Evolutionary conservation across 2,329 filamentous ascomycete species (phyloP).

Genomic region (Aspergillus novofumigatus): DNA sequence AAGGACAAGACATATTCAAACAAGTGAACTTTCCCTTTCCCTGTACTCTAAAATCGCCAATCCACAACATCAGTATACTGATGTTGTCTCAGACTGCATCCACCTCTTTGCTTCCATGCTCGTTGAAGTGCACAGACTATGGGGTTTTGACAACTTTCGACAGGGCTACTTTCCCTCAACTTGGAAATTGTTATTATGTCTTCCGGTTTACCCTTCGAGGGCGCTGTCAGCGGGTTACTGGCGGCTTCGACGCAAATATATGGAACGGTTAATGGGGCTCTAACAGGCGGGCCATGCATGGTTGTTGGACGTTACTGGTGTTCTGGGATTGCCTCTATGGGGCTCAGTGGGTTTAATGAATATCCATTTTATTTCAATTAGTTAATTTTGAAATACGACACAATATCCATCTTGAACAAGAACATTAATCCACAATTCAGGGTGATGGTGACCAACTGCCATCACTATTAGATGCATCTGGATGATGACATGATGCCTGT

Average conservation of each 20-base stretch:
- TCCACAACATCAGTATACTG: not conserved
- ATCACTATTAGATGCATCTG: not conserved
- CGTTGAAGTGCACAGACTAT: slow-evolving; percentile 21
- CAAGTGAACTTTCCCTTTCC: slow-evolving; percentile 28
- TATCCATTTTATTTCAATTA: not conserved
- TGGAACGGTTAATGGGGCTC: not conserved
- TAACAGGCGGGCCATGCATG: not conserved
- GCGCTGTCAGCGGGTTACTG: not conserved
- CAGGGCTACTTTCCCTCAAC: not conserved
- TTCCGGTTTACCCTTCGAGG: not conserved
- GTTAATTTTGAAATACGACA: not conserved
- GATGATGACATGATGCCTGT: not conserved
- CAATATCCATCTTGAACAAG: not conserved
- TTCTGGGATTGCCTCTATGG: not conserved
- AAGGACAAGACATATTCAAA: slow-evolving; percentile 35
- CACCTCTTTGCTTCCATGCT: slow-evolving; percentile 41
- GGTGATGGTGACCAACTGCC: not conserved
- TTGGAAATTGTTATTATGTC: not conserved
- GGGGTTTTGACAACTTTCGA: not conserved
- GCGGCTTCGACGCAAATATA: not conserved
- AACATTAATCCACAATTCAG: not conserved
- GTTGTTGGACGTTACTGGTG: not conserved
- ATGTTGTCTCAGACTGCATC: slow-evolving; percentile 26
- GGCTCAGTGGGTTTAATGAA: not conserved
- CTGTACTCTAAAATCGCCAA: not conserved